Percentiles rank a stretch among this genome's conserved stretches.
These are phyloP conservation scores for Leccinum subtestaceum DNA, from an alignment of 768 basidiomycete species.

Conservation along the genomic window DNA sequence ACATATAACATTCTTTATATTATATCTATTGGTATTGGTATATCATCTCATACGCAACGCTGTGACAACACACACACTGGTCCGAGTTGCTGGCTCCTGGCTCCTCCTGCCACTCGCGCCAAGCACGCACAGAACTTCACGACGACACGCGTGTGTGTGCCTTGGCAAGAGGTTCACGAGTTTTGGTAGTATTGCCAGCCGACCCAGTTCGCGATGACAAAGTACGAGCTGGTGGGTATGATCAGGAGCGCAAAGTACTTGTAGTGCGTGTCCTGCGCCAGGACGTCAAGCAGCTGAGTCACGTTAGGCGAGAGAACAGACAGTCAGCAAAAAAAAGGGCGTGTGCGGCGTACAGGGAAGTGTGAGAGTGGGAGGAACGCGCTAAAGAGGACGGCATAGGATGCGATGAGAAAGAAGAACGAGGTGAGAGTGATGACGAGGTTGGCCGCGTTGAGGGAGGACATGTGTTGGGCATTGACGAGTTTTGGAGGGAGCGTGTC, in stretches of 20 bases:
- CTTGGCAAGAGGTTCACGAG: constrained; percentile 46
- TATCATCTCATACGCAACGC: neutral
- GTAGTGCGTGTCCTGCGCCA: constrained; percentile 80
- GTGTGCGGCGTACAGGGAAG: constrained; percentile 43
- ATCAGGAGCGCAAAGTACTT: constrained; percentile 82
- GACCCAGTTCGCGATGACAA: constrained; percentile 97
- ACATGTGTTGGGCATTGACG: constrained; percentile 22
- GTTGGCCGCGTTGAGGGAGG: constrained; percentile 41
- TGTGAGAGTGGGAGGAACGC: constrained; percentile 56
- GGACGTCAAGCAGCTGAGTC: constrained; percentile 55
- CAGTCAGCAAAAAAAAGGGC: neutral
- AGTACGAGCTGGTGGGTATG: constrained; percentile 80
- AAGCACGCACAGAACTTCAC: neutral
- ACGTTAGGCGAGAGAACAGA: constrained; percentile 15
- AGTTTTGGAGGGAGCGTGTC: constrained; percentile 8
- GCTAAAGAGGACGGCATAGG: constrained; percentile 64
- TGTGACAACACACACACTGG: neutral
- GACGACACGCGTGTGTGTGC: constrained; percentile 7
- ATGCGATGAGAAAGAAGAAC: constrained; percentile 54
- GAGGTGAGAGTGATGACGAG: constrained; percentile 44
- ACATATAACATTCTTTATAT: neutral
- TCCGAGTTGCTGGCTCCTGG: neutral
- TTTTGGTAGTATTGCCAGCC: constrained; percentile 98
- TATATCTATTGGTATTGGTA: neutral
- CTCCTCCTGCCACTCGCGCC: neutral